A percentile compares a stretch with the other conserved stretches of the same genome.
Evolutionary conservation across 768 basidiomycete genomes (phyloP).

Genomic region (Leccinum variicolor): DNA sequence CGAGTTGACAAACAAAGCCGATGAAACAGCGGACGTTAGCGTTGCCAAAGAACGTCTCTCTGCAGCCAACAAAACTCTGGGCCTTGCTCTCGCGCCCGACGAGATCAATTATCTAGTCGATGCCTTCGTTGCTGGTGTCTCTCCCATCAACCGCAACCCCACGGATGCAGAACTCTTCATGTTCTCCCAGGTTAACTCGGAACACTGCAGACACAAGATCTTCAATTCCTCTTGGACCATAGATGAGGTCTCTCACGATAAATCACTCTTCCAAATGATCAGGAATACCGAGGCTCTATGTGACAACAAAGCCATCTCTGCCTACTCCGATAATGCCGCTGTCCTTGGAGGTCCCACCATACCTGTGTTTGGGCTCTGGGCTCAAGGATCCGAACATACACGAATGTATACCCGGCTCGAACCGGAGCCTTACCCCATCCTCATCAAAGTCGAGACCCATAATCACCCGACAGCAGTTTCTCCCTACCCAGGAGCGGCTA

Average conservation of each 20-base stretch:
- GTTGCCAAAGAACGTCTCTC: constrained; percentile 63
- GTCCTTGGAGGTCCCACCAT: constrained; percentile 73
- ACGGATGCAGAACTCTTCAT: constrained; percentile 99
- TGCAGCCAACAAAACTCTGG: constrained; percentile 77
- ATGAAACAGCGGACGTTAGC: constrained; percentile 20
- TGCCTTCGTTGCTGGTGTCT: constrained; percentile 73
- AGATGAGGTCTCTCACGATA: constrained; percentile 59
- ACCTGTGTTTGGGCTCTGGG: constrained; percentile 67
- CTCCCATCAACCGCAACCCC: constrained; percentile 75
- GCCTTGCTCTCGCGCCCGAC: constrained; percentile 84
- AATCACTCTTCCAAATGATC: constrained; percentile 94
- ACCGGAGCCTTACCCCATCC: constrained; percentile 76
- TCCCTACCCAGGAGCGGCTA: constrained; percentile 97
- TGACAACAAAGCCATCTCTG: constrained; percentile 81
- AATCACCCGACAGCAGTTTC: constrained; percentile 99
- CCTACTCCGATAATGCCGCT: constrained; percentile 97
- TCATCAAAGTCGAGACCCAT: constrained; percentile 98
- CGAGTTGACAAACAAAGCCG: constrained; percentile 44
- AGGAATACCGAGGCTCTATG: constrained; percentile 86
- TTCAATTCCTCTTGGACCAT: constrained; percentile 98
- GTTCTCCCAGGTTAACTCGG: constrained; percentile 99
- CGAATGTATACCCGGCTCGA: constrained; percentile 52
- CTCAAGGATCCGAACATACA: constrained; percentile 16
- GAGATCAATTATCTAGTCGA: constrained; percentile 92
- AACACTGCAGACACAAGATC: constrained; percentile 99